These are phyloP conservation scores for Andrographis paniculata DNA, from an alignment of 305 asterid species.

Conservation along the genomic window DNA sequence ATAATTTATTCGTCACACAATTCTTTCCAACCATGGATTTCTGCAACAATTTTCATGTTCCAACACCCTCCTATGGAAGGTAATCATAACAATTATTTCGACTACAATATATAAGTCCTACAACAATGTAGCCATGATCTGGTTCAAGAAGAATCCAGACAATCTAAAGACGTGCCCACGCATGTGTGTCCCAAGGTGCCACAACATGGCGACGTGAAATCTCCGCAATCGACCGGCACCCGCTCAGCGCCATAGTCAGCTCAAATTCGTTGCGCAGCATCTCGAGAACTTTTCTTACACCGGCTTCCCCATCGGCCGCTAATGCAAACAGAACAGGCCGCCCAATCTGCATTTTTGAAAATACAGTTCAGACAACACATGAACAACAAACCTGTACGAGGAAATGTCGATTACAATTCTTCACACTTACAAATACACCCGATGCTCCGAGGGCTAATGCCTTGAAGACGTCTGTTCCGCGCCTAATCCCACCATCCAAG, in stretches of 20 bases:
- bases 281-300: constrained; percentile 59
- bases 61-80: no score
- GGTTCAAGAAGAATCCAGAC: not conserved
- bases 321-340: constrained; percentile 61
- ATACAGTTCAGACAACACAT: not conserved
- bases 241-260: constrained; percentile 80
- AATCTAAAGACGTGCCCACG: constrained; percentile 38
- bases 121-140: not conserved
- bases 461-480: constrained; percentile 81
- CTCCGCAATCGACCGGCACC: constrained; percentile 61
- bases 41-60: no score
- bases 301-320: constrained; percentile 75
- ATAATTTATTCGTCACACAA: no score
- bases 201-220: constrained; percentile 55
- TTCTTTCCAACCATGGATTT: no score
- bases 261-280: constrained; percentile 79
- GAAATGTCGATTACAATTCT: not conserved
- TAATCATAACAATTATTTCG: no score
- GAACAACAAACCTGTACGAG: not conserved
- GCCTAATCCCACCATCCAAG: constrained; percentile 76
- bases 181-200: constrained; percentile 45
- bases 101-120: no score
- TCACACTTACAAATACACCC: constrained; percentile 64
- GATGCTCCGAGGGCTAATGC: constrained; percentile 86
- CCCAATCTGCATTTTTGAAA: constrained; percentile 43